Percentiles rank a stretch among this genome's conserved stretches.
phyloP scores from a whole-genome alignment of 2,329 filamentous ascomycete species.

The Chaetomium olivaceum region DNA sequence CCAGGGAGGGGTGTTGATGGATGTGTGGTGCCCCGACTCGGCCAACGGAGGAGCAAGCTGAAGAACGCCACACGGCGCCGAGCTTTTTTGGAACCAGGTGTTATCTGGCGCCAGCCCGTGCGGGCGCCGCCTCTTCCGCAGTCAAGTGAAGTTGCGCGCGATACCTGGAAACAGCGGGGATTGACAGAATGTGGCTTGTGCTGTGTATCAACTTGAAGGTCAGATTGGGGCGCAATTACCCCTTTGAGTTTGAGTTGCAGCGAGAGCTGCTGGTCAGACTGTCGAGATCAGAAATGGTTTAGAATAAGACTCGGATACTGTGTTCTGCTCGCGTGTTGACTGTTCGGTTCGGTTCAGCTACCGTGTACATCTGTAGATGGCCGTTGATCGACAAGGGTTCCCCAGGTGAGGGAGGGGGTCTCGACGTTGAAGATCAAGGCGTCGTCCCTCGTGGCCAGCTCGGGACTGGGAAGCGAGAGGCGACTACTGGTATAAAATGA shows the following conservation, averaged over 20 bases:
- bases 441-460: background rate
- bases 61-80: constrained; percentile 22
- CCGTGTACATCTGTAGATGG: too few relatives aligned
- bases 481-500: background rate
- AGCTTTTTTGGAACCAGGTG: constrained; percentile 13
- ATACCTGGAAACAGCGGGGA: background rate
- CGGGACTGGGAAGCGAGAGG: too few relatives aligned
- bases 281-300: background rate
- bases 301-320: background rate
- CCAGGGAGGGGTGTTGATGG: background rate
- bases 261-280: background rate
- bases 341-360: background rate
- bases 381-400: constrained; percentile 4
- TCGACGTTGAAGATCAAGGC: background rate
- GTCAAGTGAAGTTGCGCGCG: background rate
- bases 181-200: background rate
- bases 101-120: constrained; percentile 11
- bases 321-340: background rate
- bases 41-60: constrained; percentile 18
- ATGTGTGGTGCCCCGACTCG: constrained; percentile 6
- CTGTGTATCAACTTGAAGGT: too few relatives aligned
- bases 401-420: background rate
- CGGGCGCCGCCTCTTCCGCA: background rate
- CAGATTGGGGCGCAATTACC: too few relatives aligned
- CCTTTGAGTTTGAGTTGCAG: background rate